A percentile compares a stretch with the other conserved stretches of the same genome.
phyloP scores from a whole-genome alignment of 2,329 filamentous ascomycete genomes.

The Trichoderma atroviride region DNA sequence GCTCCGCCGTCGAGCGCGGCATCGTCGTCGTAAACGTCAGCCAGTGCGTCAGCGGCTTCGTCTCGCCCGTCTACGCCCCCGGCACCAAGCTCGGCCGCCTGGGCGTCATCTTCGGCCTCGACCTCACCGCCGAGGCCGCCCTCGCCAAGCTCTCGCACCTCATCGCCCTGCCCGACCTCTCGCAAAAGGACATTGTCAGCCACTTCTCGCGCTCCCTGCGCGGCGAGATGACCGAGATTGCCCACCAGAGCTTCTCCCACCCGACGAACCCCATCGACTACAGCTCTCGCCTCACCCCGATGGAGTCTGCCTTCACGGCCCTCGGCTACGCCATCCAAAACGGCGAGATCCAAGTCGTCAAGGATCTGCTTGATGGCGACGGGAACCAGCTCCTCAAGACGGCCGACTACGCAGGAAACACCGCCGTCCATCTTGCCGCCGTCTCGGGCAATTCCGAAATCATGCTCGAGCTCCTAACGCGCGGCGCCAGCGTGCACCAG shows the following conservation, averaged over 20 bases:
- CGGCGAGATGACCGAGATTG: constrained; percentile 81
- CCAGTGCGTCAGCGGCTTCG: constrained; percentile 79
- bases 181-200: constrained; percentile 65
- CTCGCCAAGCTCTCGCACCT: constrained; percentile 90
- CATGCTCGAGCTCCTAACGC: constrained; percentile 59
- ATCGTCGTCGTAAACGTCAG: constrained; percentile 89
- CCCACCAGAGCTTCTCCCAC: constrained; percentile 74
- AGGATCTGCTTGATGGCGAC: constrained; percentile 68
- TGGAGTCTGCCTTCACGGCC: constrained; percentile 70
- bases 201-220: constrained; percentile 76
- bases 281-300: constrained; percentile 48
- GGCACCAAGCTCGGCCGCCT: constrained; percentile 77
- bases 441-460: constrained; percentile 58
- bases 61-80: constrained; percentile 76
- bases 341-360: constrained; percentile 67
- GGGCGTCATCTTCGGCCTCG: constrained; percentile 86
- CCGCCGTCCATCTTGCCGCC: constrained; percentile 62
- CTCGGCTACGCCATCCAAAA: constrained; percentile 79
- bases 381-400: constrained; percentile 69
- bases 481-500: constrained; percentile 68
- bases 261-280: constrained; percentile 58
- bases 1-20: constrained; percentile 74
- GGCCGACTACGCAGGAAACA: constrained; percentile 81
- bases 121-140: constrained; percentile 87
- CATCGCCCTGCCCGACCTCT: constrained; percentile 67